These are phyloP conservation scores for Hypoxylon sp. DNA, from an alignment of 2,329 filamentous ascomycete species.

Conservation along the genomic window DNA sequence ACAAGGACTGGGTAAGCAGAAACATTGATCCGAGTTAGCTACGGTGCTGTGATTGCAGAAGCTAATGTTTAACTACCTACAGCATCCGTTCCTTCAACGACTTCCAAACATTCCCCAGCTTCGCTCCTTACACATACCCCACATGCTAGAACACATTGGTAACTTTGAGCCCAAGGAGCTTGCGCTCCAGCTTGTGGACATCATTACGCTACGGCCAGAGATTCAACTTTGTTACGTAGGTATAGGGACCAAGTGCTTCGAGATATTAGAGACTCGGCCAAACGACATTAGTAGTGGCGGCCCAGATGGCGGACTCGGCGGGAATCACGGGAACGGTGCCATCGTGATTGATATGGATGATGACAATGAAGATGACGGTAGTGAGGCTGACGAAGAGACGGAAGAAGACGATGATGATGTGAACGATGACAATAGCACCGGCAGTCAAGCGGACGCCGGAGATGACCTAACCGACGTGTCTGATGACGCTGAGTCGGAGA, in stretches of 20 bases:
- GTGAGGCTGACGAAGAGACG: constrained; percentile 44
- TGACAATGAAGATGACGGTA: constrained; percentile 54
- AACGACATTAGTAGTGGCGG: constrained; percentile 54
- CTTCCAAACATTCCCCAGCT: constrained; percentile 79
- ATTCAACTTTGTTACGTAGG: constrained; percentile 84
- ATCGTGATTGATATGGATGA: constrained; percentile 49
- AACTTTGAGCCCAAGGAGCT: constrained; percentile 75
- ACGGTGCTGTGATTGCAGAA: constrained; percentile 10
- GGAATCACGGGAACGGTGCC: constrained; percentile 39
- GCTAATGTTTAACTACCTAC: constrained; percentile 37
- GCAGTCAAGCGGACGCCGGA: constrained; percentile 62
- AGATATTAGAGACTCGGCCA: constrained; percentile 77
- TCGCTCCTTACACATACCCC: constrained; percentile 78
- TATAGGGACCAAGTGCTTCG: constrained; percentile 83
- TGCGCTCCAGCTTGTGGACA: constrained; percentile 82
- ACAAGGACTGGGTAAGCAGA: constrained; percentile 80
- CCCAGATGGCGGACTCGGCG: constrained; percentile 32
- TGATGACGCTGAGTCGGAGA: constrained; percentile 65
- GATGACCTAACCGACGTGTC: constrained; percentile 61
- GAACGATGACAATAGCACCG: constrained; percentile 62
- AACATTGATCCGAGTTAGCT: constrained; percentile 22
- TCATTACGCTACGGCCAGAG: constrained; percentile 81
- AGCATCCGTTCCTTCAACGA: constrained; percentile 85
- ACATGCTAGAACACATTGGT: constrained; percentile 74
- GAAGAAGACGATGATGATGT: constrained; percentile 56